Evolutionary conservation across 2,329 filamentous ascomycete genomes (phyloP).

Genomic region (Apiospora saccharicola): DNA sequence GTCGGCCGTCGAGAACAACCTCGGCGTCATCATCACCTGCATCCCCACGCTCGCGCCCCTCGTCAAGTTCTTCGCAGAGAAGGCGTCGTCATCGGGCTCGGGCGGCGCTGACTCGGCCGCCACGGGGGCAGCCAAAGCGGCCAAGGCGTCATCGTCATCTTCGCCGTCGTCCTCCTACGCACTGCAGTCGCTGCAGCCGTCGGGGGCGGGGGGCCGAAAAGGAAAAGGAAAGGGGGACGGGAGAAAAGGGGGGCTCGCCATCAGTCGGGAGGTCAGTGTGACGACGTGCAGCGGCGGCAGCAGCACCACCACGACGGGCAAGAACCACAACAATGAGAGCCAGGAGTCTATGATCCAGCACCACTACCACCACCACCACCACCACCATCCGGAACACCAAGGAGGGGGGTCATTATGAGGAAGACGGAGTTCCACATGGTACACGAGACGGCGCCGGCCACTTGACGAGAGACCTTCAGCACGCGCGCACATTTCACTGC

Average conservation of each 20-base stretch:
- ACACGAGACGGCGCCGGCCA: neutral
- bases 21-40: conserved; percentile 52
- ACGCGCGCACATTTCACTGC: too few species aligned
- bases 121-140: neutral
- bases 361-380: neutral
- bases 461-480: neutral
- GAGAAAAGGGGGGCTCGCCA: neutral
- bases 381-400: neutral
- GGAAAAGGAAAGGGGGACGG: neutral
- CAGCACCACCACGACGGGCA: neutral
- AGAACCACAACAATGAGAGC: neutral
- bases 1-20: conserved; percentile 53
- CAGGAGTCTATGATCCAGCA: neutral
- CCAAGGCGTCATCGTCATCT: neutral
- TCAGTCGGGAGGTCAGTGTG: neutral
- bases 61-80: conserved; percentile 42
- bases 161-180: neutral
- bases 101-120: neutral
- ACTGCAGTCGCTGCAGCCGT: neutral
- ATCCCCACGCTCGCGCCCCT: conserved; percentile 53
- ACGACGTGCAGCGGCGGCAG: neutral
- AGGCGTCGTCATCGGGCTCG: conserved; percentile 28
- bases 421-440: neutral
- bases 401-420: neutral
- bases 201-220: neutral